These are phyloP conservation scores for Phytophthora tentaculata DNA, from an alignment of 352 stramenopile genomes.

Conservation along the genomic window DNA sequence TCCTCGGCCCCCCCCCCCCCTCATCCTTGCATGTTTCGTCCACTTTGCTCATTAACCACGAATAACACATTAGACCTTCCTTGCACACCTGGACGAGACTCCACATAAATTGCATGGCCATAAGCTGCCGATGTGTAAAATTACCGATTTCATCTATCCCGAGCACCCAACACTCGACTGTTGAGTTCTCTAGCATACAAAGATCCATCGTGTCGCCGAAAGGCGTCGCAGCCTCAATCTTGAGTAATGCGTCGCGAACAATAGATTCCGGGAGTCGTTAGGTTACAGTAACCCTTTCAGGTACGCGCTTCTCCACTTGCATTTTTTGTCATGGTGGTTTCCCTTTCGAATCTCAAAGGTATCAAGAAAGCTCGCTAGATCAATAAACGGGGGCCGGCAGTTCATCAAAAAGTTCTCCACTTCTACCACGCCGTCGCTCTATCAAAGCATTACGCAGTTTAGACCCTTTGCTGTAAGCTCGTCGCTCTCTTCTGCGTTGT, in stretches of 20 bases:
- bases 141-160: not conserved
- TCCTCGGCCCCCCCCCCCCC: no score
- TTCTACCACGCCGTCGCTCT: no score
- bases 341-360: no score
- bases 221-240: not conserved
- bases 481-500: no score
- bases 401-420: no score
- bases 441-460: no score
- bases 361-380: no score
- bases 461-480: no score
- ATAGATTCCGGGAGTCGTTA: not conserved
- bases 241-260: not conserved
- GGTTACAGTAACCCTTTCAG: no score
- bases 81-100: not conserved
- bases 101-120: not conserved
- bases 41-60: not conserved
- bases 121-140: not conserved
- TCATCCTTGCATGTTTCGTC: not conserved
- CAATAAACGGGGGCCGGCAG: no score
- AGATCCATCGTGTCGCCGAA: not conserved
- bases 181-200: not conserved
- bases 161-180: not conserved
- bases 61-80: not conserved
- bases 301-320: no score
- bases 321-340: no score